Conservation (phyloP, 2,329 filamentous ascomycete species). For the Cephalotrichum gorgonifer region DNA sequence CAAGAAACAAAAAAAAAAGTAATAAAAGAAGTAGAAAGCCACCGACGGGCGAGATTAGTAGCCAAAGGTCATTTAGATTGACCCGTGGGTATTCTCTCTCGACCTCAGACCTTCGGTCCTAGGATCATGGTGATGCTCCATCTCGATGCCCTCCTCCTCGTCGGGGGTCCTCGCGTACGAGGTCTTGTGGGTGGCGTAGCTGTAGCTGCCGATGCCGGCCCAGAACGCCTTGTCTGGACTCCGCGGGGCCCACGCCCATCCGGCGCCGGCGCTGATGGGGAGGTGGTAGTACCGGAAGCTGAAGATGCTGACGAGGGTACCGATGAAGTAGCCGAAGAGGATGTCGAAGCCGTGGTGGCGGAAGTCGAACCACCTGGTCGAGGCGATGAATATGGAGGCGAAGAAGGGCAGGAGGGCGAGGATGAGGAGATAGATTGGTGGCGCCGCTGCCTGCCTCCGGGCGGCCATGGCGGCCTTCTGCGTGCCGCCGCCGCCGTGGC, state of each 20-base stretch:
- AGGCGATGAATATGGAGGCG: conserved; percentile 69
- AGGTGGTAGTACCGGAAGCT: conserved; percentile 74
- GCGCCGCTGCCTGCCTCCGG: conserved; percentile 67
- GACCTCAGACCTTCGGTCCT: neutral
- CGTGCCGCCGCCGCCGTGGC: conserved; percentile 27
- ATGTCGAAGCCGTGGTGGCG: conserved; percentile 92
- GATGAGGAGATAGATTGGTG: conserved; percentile 68
- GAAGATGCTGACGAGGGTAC: conserved; percentile 59
- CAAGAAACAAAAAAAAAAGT: too few relatives aligned
- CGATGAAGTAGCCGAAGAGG: conserved; percentile 72
- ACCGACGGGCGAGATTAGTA: too few relatives aligned
- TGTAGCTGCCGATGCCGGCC: conserved; percentile 56
- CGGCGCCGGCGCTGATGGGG: conserved; percentile 50
- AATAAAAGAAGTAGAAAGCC: too few relatives aligned
- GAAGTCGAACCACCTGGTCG: conserved; percentile 79
- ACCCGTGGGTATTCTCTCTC: neutral
- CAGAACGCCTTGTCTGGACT: conserved; percentile 66
- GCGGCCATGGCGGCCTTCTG: conserved; percentile 35
- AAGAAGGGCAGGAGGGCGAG: conserved; percentile 62
- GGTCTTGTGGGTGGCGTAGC: conserved; percentile 36
- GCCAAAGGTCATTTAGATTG: neutral
- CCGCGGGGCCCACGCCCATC: conserved; percentile 83
- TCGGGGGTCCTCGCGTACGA: conserved; percentile 2
- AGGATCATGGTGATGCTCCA: neutral
- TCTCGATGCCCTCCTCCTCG: conserved; percentile 5